Percentiles rank a stretch among this genome's conserved stretches.
phyloP scores from a whole-genome alignment of 345 rosid genomes.

The Lumnitzera racemosa region DNA sequence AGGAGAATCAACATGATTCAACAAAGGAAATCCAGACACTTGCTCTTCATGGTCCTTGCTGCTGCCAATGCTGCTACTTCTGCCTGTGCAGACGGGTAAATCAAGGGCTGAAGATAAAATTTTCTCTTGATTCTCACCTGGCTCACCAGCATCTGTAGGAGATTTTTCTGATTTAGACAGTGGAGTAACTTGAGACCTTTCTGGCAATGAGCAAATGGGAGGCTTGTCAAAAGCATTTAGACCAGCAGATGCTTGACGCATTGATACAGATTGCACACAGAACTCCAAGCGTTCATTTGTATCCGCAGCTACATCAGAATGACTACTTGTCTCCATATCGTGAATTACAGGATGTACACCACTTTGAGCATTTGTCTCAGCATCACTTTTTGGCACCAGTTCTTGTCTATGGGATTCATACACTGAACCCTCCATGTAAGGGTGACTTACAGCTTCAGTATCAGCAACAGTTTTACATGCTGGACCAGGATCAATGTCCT shows the following conservation, averaged over 20 bases:
- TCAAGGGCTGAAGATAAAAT: slow-evolving; percentile 21
- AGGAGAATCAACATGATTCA: slow-evolving; percentile 20
- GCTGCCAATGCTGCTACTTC: slow-evolving; percentile 12
- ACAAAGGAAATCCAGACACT: slow-evolving; percentile 19
- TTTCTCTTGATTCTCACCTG: slow-evolving; percentile 24
- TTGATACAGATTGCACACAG: slow-evolving; percentile 15
- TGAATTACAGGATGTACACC: background rate
- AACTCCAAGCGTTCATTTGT: slow-evolving; percentile 24
- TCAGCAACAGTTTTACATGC: slow-evolving; percentile 8
- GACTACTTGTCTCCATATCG: slow-evolving; percentile 21
- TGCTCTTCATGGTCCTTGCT: slow-evolving; percentile 23
- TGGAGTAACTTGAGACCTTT: slow-evolving; percentile 15
- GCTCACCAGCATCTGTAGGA: slow-evolving; percentile 20
- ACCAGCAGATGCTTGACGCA: slow-evolving; percentile 28
- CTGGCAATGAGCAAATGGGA: slow-evolving; percentile 16
- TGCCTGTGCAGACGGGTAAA: slow-evolving; percentile 14
- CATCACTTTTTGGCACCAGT: background rate
- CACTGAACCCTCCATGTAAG: background rate
- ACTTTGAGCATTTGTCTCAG: too few species aligned
- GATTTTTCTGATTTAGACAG: slow-evolving; percentile 21
- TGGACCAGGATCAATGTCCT: slow-evolving; percentile 13
- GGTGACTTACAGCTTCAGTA: background rate
- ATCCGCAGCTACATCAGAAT: slow-evolving; percentile 22
- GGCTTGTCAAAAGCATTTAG: slow-evolving; percentile 22
- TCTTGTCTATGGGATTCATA: slow-evolving; percentile 15